These are phyloP conservation scores for Cutaneotrichosporon cavernicola DNA, from an alignment of 1,284 basidiomycete genomes.

Conservation along the genomic window DNA sequence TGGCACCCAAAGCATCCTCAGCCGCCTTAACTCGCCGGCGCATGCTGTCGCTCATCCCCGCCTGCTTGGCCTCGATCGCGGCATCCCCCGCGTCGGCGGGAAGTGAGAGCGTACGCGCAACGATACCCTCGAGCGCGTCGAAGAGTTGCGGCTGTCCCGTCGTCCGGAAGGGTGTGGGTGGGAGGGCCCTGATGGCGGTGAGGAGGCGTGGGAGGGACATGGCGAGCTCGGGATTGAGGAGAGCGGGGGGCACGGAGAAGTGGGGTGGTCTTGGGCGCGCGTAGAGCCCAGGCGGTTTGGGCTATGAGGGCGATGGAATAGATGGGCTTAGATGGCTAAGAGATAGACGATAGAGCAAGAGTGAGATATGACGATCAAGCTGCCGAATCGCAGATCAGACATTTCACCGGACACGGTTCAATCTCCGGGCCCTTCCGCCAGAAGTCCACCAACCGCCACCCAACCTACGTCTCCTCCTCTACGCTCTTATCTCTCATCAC, in stretches of 20 bases:
- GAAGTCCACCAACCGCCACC: not conserved
- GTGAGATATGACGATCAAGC: not conserved
- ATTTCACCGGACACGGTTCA: not conserved
- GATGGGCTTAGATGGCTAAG: too few relatives aligned
- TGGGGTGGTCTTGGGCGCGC: not conserved
- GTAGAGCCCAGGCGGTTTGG: too few relatives aligned
- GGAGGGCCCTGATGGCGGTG: slow-evolving; percentile 36
- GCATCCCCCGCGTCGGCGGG: slow-evolving; percentile 15
- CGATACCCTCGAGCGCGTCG: slow-evolving; percentile 39
- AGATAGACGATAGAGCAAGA: too few relatives aligned
- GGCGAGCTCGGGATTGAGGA: not conserved
- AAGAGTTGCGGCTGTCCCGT: slow-evolving; percentile 40
- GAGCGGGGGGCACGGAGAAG: not conserved
- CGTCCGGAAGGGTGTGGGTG: slow-evolving; percentile 42
- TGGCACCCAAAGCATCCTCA: slow-evolving; percentile 27
- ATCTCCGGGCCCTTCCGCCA: slow-evolving; percentile 5
- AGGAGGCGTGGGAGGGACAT: slow-evolving; percentile 26
- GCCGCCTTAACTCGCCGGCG: slow-evolving; percentile 26
- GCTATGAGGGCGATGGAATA: too few relatives aligned
- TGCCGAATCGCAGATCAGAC: not conserved
- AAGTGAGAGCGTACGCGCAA: slow-evolving; percentile 32
- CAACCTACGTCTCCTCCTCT: not conserved
- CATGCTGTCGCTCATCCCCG: slow-evolving; percentile 19
- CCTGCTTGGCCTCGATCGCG: slow-evolving; percentile 16
- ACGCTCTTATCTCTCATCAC: not conserved